These are phyloP conservation scores for Hordeum marinum DNA, from an alignment of 176 grass and related monocot species.

Conservation along the genomic window DNA sequence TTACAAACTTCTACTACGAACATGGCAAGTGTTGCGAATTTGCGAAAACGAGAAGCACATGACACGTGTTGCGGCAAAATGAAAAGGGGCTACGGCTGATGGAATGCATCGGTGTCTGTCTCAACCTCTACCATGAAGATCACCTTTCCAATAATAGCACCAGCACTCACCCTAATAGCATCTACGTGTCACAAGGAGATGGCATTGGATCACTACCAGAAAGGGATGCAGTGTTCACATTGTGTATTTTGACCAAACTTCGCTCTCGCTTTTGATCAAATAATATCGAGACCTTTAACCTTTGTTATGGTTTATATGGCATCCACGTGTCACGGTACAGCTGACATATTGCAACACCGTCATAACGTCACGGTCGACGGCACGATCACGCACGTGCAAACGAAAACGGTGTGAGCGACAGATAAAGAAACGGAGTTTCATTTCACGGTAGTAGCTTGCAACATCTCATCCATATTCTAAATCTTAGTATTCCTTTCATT, in stretches of 20 bases:
- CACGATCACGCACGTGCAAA: neutral
- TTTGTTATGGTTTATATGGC: neutral
- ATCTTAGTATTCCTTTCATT: neutral
- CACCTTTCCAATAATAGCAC: neutral
- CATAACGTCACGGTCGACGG: no score
- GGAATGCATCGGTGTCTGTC: no score
- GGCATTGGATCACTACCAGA: neutral
- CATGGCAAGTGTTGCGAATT: no score
- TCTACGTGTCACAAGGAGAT: neutral
- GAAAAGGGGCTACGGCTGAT: neutral
- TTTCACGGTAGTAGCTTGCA: neutral
- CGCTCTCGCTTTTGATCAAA: neutral
- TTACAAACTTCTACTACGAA: no score
- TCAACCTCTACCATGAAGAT: no score
- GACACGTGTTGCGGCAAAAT: neutral
- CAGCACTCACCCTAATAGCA: no score
- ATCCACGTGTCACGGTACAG: neutral
- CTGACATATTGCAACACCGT: no score
- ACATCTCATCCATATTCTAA: neutral
- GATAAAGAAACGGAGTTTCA: neutral
- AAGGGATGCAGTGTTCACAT: neutral
- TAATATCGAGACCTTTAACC: neutral
- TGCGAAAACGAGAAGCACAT: no score
- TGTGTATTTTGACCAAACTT: neutral
- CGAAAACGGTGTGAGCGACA: neutral